Evolutionary conservation across 2,329 filamentous ascomycete species (phyloP), one percentile per base, ranked within the genome.

Genomic region (Exophiala sideris): DNA sequence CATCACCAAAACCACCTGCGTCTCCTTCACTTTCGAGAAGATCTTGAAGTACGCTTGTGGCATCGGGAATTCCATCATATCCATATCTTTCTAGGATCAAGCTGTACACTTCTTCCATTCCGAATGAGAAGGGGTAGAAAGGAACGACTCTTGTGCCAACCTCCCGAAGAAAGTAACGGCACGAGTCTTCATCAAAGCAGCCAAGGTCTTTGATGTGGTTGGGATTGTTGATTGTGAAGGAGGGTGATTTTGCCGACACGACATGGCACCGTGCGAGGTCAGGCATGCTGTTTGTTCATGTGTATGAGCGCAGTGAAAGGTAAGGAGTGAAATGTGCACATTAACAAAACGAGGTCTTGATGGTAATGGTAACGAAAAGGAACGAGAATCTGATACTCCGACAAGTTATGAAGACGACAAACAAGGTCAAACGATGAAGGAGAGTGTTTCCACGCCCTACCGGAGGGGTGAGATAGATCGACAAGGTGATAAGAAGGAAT

Each of bases 101-200:
- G 42, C 49, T 58, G 35, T 63, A 64, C 32, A 66, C 58, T 41
- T 66, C 64, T 54, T 66, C 62, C 52, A 66, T 66, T 33, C 64
- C 64, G 35, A 62, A 55, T 11, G 54, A 54, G 56, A 64, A 66
- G 8, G 62, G 62, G 45, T 63, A 65, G 48, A 48, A 52, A 39
- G 57, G 59, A 18, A 65, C 61, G 29, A 66, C 53, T 16, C 56
- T 56, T 8, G 48, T 35, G 18, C 63, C 64, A 6, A 66, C 54
- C 48, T 64, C 62, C n/a, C 62, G 54, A 11, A 65, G 48, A 45
- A 64, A 61, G 52, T 59, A 63, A 16, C 64, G 62, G 41, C 64
- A 65, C n/a, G 59, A 52, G 40, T 65, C 64, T 49, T 65, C 64
- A 34, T 66, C 62, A 35, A 64, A 66, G 14, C 36, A 42, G n/a